Evolutionary conservation across 2,329 filamentous ascomycete genomes (phyloP), one percentile per base, ranked within the genome.

Genomic region (Colletotrichum salicis): DNA sequence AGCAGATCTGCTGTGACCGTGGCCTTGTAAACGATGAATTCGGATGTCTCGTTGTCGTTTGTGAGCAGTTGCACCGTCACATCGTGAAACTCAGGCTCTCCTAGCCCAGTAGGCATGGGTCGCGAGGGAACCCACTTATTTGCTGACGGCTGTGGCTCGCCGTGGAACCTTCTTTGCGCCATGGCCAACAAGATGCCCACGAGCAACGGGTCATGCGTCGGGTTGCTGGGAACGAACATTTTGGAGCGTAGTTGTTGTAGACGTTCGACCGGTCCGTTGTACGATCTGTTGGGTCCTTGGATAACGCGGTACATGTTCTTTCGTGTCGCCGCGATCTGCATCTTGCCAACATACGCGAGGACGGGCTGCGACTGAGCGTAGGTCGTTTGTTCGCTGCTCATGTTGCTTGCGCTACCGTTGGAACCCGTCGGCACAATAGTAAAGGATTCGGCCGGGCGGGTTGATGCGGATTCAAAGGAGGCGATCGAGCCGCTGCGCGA

Each of bases 141-240:
- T 41, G 64, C 35, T 7, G 64, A 62, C n/a, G 69, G 64, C 64
- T 45, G 56, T 15, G 71, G 69, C 24, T 73, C 66, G 24, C 74
- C 56, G 75, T 90, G 89, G 68, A 87, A 88, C 58, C 87, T 83
- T 10, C 83, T 82, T 75, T 91, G 89, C 8, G 89, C 89, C 85
- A 90, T 87, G 58, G 86, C 85, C 13, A 91, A 75, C 68, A 90
- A 85, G 55, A 86, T 82, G 24, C 84, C 87, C 5, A 88, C 80
- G 45, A 89, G 81, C 68, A 88, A 85, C 0, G 86, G 81, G 75
- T 91, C 88, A 59, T 87, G 84, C 60, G 89, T 84, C 2, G 78
- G 72, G 60, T 89, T 83, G 3, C 79, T 76, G 0, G 89, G 88
- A 4, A 85, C 69, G 4, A 90, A 79, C 58, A 80, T 79, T 75